Evolutionary conservation across 2,329 filamentous ascomycete genomes (phyloP).

Genomic region (Diatrype stigma): DNA sequence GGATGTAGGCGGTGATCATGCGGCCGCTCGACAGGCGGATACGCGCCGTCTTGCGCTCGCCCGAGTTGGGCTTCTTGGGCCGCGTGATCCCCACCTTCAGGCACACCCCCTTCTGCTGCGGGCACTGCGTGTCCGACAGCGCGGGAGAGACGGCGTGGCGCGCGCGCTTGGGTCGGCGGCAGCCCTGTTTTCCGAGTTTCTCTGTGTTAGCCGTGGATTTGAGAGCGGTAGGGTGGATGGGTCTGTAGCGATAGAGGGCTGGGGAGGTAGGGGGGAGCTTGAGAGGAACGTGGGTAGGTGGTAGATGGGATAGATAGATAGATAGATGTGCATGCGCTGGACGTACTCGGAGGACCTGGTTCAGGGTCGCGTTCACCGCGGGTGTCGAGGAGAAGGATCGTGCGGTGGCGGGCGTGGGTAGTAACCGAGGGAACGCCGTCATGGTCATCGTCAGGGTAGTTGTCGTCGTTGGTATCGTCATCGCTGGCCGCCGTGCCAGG

Average conservation of each 20-base stretch:
- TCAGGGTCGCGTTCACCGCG: conserved; percentile 59
- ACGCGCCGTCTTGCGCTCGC: conserved; percentile 91
- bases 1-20: conserved; percentile 89
- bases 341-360: conserved; percentile 62
- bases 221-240: background rate
- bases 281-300: background rate
- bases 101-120: conserved; percentile 92
- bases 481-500: conserved; percentile 26
- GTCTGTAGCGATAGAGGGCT: no score
- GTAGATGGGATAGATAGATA: no score
- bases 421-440: conserved; percentile 12
- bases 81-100: conserved; percentile 89
- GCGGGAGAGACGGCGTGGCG: conserved; percentile 88
- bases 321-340: background rate
- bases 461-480: conserved; percentile 25
- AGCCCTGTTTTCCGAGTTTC: conserved; percentile 48
- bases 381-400: conserved; percentile 57
- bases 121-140: conserved; percentile 62
- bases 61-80: conserved; percentile 98
- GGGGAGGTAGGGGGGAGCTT: no score
- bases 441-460: conserved; percentile 2
- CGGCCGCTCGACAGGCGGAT: conserved; percentile 83
- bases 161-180: conserved; percentile 72
- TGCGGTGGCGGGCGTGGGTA: conserved; percentile 10
- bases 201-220: background rate